Evolutionary conservation across 176 grass and related monocot genomes (phyloP).

Genomic region (Zoysia japonica): DNA sequence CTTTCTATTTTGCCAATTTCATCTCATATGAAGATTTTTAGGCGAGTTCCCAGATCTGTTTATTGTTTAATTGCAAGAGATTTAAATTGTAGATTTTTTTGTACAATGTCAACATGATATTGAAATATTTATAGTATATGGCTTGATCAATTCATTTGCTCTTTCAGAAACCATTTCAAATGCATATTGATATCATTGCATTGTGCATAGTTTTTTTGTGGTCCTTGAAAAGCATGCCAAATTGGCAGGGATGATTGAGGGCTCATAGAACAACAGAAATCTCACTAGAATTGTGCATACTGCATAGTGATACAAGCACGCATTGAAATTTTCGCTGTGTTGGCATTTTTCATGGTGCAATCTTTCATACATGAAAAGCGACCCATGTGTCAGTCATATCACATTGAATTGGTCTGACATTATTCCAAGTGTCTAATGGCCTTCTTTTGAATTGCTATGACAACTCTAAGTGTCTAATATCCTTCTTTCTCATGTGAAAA

Average conservation of each 20-base stretch:
- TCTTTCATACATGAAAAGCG: constrained; percentile 24
- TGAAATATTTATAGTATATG: background rate
- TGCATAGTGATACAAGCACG: background rate
- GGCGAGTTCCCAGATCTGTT: background rate
- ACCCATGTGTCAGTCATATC: constrained; percentile 6
- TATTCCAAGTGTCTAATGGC: background rate
- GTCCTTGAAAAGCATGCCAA: no score
- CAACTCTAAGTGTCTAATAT: background rate
- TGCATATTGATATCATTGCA: constrained; percentile 12
- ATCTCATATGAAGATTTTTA: background rate
- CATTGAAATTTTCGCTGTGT: background rate
- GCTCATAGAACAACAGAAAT: no score
- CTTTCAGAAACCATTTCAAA: constrained; percentile 11
- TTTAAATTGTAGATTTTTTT: background rate
- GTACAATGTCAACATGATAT: constrained; percentile 7
- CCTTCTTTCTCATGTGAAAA: constrained; percentile 7
- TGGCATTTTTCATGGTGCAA: background rate
- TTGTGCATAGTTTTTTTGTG: background rate
- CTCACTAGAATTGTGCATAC: no score
- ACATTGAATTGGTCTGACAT: constrained; percentile 16
- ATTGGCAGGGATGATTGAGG: no score
- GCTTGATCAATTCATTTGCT: background rate
- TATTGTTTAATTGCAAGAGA: constrained; percentile 12
- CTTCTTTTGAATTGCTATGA: background rate
- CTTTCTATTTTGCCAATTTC: constrained; percentile 3